Evolutionary conservation across 2,329 filamentous ascomycete genomes (phyloP), one percentile per base, ranked within the genome.

Genomic region (Trichoderma simmonsii): DNA sequence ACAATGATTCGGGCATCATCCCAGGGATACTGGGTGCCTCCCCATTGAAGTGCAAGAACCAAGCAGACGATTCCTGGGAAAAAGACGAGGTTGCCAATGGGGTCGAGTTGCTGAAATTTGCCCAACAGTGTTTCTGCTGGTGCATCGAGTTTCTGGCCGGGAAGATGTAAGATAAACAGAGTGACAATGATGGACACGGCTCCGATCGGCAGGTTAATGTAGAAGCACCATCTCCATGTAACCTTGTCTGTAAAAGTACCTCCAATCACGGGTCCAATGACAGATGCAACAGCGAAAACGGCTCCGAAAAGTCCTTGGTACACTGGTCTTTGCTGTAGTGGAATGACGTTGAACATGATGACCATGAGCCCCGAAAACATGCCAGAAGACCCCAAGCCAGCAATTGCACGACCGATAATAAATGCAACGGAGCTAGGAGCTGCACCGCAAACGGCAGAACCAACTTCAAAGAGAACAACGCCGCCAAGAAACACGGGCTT

Each of bases 391-490:
- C 80, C 78, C 34, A 85, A 78, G 48, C 80, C 81, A 6, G 82
- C 80, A 18, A 86, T 82, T 54, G 85, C 85, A 61, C 85, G 83
- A 68, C 85, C 85, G 75, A 83, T 81, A 48, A 86, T 83, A 6
- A 85, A 81, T n/a, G 83, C 76, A 28, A 77, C 79, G 36, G 82
- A 83, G 65, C 80, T 80, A 39, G 81, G 80, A 2, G 75, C 74
- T 0, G 73, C 75, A 5, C 71, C 76, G 70, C 86, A 88, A 30
- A 89, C 79, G 4, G 87, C 76, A 4, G 81, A 84, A 12, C 87
- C 86, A 0, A 86, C 67, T 74, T 88, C 86, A 59, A 89, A 86
- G 48, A 87, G 77, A 57, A 80, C 69, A 18, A 89, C 79, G 3
- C 79, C 77, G 3, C 73, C 36, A 1, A 87, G 77, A 74, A 84